Base-by-base conservation (phyloP, 768 basidiomycete genomes). In the Mycena capillaripes region DNA sequence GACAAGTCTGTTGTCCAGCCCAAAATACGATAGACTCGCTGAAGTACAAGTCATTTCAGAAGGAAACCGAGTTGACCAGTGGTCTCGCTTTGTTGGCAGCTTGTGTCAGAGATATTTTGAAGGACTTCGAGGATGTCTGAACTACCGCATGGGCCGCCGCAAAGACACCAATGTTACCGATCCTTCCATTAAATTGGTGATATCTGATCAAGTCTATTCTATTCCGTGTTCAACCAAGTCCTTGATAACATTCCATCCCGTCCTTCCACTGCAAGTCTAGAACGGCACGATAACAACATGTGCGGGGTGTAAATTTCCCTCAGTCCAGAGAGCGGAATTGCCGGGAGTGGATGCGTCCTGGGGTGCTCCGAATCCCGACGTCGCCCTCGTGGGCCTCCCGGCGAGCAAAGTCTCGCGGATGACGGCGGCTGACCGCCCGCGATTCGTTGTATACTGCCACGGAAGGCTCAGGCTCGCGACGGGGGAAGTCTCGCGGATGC, bases 401-500 rank as follows among this genome's bases (percentile, higher is more conserved):
- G 25, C 58, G 50, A 53, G 38, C 11, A 25, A 69, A 69, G 38
- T 61, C 59, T 6, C 67, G 59, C 9, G 48, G 67, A 40, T 61
- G 67, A 14, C 67, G 67, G 48, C 50, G 67, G 38, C 21, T 21
- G 14, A 50, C 30, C 38, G 48, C 12, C 29, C 23, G 12, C 29
- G 50, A 53, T 21, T 53, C 48, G 38, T 53, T 10, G 3, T 9
- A 27, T 29, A 17, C 27, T 9, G 21, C 59, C 38, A 25, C 50
- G 19, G 17, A 27, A 4, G 30, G 19, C 19, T 59, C 56, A 8
- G 34, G 14, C 29, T 61, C 67, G 8, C 67, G 59, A 12, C 59
- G 67, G 2, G 50, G 16, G 19, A 69, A 69, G 23, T 69, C 67
- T n/a, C 67, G 58, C 5, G 67, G 50, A 46, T 69, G 67, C 52